Conservation (phyloP, 306 rosid genomes). For the Neltuma alba region DNA sequence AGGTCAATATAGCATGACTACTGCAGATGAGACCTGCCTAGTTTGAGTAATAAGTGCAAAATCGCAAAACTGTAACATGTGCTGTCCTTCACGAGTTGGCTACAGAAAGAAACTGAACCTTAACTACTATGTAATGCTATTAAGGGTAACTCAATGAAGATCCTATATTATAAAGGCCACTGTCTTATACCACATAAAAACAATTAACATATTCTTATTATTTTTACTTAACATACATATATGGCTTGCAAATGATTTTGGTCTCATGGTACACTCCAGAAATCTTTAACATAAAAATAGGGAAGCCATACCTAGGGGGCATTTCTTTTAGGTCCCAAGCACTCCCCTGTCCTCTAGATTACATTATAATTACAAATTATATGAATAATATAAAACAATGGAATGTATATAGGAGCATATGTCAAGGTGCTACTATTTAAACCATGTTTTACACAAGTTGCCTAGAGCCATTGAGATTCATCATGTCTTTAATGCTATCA, state of each 20-base stretch:
- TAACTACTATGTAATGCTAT: neutral
- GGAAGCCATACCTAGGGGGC: neutral
- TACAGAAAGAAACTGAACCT: neutral
- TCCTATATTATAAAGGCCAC: neutral
- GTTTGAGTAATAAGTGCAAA: neutral
- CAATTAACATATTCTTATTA: too few species aligned
- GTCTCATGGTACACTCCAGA: neutral
- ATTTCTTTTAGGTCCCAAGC: neutral
- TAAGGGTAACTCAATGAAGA: neutral
- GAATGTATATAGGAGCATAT: neutral
- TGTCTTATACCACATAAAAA: neutral
- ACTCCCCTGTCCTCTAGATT: neutral
- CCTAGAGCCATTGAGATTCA: neutral
- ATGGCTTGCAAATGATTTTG: neutral
- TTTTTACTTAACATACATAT: neutral
- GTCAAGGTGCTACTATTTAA: neutral
- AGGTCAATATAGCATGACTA: neutral
- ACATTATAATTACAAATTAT: too few species aligned
- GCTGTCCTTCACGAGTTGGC: constrained; percentile 19
- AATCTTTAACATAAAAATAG: neutral
- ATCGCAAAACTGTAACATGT: neutral
- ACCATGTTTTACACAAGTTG: neutral
- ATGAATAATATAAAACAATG: neutral
- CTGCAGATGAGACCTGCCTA: too few species aligned
- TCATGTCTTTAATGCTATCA: neutral